Percentiles rank a stretch among this genome's conserved stretches.
Evolutionary conservation across 495 filamentous ascomycete species (phyloP).

Genomic region (Lasiosphaeria ovina): DNA sequence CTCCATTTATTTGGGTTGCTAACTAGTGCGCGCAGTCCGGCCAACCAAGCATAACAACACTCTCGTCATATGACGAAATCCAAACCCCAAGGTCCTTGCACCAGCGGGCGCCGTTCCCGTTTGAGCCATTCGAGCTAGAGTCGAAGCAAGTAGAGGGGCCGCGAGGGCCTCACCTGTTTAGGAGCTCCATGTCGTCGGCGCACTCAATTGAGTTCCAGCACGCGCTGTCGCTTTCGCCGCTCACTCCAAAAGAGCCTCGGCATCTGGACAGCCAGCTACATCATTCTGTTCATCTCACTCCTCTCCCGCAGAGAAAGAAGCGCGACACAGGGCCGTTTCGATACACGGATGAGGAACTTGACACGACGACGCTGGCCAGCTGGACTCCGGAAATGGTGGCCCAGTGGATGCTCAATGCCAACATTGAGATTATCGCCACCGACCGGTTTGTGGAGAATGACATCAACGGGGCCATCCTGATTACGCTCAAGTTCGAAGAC

Average conservation of each 20-base stretch:
- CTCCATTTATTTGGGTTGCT: conserved; percentile 15
- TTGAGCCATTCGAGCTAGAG: conserved; percentile 32
- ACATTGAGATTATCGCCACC: conserved; percentile 69
- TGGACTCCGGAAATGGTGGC: conserved; percentile 79
- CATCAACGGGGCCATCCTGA: conserved; percentile 79
- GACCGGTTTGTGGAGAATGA: conserved; percentile 86
- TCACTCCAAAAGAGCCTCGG: conserved; percentile 46
- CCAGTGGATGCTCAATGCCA: conserved; percentile 70
- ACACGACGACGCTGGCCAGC: conserved; percentile 53
- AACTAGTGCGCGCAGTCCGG: conserved; percentile 45
- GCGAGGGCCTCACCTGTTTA: conserved; percentile 85
- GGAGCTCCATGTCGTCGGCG: conserved; percentile 51
- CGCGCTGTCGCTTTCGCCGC: conserved; percentile 64
- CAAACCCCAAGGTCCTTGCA: conserved; percentile 62
- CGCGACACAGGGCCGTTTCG: conserved; percentile 42
- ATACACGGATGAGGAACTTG: conserved; percentile 54
- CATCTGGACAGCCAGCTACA: conserved; percentile 36
- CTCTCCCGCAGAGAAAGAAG: conserved; percentile 30
- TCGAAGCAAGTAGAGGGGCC: conserved; percentile 72
- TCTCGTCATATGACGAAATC: conserved; percentile 73
- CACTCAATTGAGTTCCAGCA: conserved; percentile 57
- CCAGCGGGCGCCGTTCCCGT: conserved; percentile 33
- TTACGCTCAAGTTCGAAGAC: conserved; percentile 85
- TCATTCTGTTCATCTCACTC: conserved; percentile 29
- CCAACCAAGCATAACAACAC: conserved; percentile 66